A percentile compares a stretch with the other conserved stretches of the same genome.
These are phyloP conservation scores for Radiomyces spectabilis DNA, from an alignment of 192 early-diverging fungal genomes.

Conservation along the genomic window DNA sequence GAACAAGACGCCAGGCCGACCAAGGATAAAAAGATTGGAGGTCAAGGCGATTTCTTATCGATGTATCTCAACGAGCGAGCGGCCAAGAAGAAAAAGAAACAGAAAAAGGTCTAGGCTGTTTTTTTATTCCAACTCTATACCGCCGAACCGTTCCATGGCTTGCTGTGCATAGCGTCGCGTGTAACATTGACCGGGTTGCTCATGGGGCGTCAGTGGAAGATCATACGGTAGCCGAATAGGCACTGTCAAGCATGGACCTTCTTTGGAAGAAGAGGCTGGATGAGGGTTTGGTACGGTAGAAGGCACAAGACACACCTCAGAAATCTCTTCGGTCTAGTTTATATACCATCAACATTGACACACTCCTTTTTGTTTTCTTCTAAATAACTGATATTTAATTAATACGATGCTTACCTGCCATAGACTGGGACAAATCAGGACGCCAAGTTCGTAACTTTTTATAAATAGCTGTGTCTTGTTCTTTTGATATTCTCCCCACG, in stretches of 20 bases:
- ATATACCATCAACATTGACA: too few species aligned
- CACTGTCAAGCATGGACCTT: conserved; percentile 16
- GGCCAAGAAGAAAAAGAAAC: conserved; percentile 39
- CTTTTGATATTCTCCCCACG: conserved; percentile 54
- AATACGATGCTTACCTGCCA: conserved; percentile 47
- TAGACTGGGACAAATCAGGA: conserved; percentile 45
- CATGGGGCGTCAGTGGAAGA: conserved; percentile 48
- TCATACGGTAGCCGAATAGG: conserved; percentile 57
- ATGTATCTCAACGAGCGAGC: conserved; percentile 41
- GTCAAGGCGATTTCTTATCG: conserved; percentile 37
- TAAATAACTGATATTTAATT: too few species aligned
- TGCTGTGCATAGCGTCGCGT: too few species aligned
- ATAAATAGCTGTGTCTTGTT: conserved; percentile 46
- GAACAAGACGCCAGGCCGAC: conserved; percentile 19
- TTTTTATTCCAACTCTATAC: too few species aligned
- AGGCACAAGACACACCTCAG: too few species aligned
- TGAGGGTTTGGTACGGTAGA: background rate
- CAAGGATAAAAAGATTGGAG: conserved; percentile 27
- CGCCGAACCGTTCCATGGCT: too few species aligned
- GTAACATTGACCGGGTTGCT: too few species aligned
- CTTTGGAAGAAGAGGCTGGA: background rate
- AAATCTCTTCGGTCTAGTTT: too few species aligned
- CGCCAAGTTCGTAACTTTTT: conserved; percentile 60
- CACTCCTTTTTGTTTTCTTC: too few species aligned
- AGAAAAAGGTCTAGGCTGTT: conserved; percentile 18